Evolutionary conservation across 2,329 filamentous ascomycete genomes (phyloP).

Genomic region (Acrodontium crateriforme): DNA sequence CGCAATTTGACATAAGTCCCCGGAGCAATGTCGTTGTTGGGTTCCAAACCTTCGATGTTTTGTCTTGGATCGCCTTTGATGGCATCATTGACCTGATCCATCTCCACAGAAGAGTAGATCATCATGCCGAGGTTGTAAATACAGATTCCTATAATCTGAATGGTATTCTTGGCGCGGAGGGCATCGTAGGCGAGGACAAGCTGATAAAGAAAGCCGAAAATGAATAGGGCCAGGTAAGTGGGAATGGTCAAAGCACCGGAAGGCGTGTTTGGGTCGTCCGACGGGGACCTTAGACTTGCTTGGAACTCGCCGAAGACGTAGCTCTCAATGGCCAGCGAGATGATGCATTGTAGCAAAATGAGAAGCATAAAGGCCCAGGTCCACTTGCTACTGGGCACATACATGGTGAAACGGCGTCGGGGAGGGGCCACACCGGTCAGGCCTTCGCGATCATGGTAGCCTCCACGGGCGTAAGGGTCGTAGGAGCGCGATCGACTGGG

Average conservation of each 20-base stretch:
- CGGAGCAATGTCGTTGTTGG: conserved; percentile 26
- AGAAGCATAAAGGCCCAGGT: conserved; percentile 72
- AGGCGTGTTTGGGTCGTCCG: conserved; percentile 6
- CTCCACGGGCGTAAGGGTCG: conserved; percentile 25
- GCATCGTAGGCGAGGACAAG: conserved; percentile 86
- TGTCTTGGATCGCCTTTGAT: conserved; percentile 33
- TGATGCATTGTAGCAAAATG: conserved; percentile 59
- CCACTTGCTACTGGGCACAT: conserved; percentile 73
- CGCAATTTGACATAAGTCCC: conserved; percentile 56
- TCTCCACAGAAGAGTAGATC: conserved; percentile 85
- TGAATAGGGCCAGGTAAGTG: conserved; percentile 90
- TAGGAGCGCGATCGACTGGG: conserved; percentile 13
- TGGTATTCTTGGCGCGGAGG: conserved; percentile 88
- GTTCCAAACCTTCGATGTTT: conserved; percentile 26
- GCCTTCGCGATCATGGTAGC: conserved; percentile 39
- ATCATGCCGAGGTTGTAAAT: conserved; percentile 83
- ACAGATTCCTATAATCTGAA: conserved; percentile 92
- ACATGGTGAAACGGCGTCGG: conserved; percentile 40
- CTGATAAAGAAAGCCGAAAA: conserved; percentile 92
- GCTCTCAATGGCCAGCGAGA: conserved; percentile 72
- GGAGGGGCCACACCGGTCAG: conserved; percentile 24
- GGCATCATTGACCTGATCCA: conserved; percentile 74
- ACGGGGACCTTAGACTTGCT: conserved; percentile 30
- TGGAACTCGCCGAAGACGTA: conserved; percentile 89
- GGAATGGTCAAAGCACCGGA: conserved; percentile 56